Evolutionary conservation across 2,329 filamentous ascomycete genomes (phyloP), one percentile per base, ranked within the genome.

Genomic region (Pyrenochaeta sp.): DNA sequence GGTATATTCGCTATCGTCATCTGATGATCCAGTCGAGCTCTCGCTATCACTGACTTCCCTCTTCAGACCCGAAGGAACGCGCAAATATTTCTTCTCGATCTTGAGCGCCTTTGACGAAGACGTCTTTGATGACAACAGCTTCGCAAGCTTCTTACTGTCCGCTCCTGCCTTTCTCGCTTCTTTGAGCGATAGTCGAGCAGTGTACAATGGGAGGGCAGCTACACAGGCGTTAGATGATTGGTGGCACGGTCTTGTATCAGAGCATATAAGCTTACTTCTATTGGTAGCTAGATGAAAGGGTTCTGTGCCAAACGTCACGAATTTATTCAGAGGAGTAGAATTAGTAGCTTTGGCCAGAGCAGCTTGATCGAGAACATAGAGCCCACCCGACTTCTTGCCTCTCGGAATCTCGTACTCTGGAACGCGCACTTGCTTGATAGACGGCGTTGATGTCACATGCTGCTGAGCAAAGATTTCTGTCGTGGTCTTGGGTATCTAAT

Each of bases 1-100:
- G 1, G 82, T 82, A 33, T 84, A 80, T 61, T 74, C 80, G 60
- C 74, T 83, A 42, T 82, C 81, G 52, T 84, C 81, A 21, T 76
- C 75, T 14, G 75, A 78, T 3, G 82, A 82, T 15, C 79, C 78
- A 3, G 78, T 76, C 20, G 79, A 78, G 44, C 73, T 78, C 10
- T 77, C 77, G 43, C 79, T 81, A 20, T 77, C 77, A 36, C 78
- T 77, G 15, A 66, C 59, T 27, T 76, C 73, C n/a, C 61, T 57
- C 51, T 65, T 71, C 29, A 66, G 39, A 5, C 58, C 55, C 40
- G 53, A 52, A 31, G 54, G 33, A 31, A 51, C 54, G 40, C 45
- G 35, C 17, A 51, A 43, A 33, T 54, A 56, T 20, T 46, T 58
- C 40, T 58, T 67, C 32, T 58, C 57, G 18, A 54, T 56, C 17